Evolutionary conservation across 2,329 filamentous ascomycete species (phyloP), one percentile per base, ranked within the genome.

Genomic region (Xylariaceae sp.): DNA sequence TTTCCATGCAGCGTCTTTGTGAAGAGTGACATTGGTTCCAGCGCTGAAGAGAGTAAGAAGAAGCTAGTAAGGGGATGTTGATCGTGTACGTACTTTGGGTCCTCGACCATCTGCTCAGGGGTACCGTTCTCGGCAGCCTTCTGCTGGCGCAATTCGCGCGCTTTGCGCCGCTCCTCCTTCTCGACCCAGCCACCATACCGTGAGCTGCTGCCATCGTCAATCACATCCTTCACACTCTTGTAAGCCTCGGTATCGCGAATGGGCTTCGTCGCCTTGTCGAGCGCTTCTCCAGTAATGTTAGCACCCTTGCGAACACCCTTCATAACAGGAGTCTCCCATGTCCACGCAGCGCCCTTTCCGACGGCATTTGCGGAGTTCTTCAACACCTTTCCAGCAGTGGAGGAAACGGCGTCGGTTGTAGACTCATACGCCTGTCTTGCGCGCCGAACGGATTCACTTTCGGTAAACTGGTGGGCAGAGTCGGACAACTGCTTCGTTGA

Each of bases 1-100:
- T 77, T 96, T 97, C 91, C 93, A 97, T 18, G 89, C 90, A 11
- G 94, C 88, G 68, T 99, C 94, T 77, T 99, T 99, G 81, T 99
- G 94, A 0, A 99, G 74, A 0, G 93, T 97, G 53, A 99, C 80
- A 71, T 96, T 95, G 59, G 92, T 96, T 61, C 94, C 94, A 60
- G 94, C 94, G 60, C 94, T 97, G 64, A 54, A 44, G 55, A 65
- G 72, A 76, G 73, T 69, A 64, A 71, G 68, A 56, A 65, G 59
- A 47, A 53, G 53, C 10, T 9, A 57, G 17, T 44, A 57, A 60
- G 68, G 61, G 17, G 45, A 49, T 5, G 51, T 42, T 39, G 50
- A 39, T 51, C 7, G 47, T 45, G 23, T 54, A 81, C 89, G 79
- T 83, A 96, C 92, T 96, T 80, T 55, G 90, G 91, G 72, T 97